Base-by-base conservation (phyloP, 805 yeast genomes). In the Hanseniaspora vineae region DNA sequence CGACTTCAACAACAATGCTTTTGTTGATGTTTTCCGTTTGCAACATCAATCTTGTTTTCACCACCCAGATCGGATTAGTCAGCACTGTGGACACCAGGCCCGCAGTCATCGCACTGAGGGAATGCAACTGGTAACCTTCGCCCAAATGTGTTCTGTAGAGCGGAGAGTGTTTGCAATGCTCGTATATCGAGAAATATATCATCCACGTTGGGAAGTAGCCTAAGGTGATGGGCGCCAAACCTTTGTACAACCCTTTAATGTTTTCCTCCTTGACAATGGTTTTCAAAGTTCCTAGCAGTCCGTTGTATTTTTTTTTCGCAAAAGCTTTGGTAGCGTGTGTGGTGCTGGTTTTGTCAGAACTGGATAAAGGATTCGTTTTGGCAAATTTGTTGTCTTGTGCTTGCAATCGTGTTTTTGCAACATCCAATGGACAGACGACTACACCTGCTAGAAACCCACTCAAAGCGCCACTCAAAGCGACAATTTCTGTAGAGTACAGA, bases 201-300 rank as follows among this genome's bases (percentile, higher is more conserved):
- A 88, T 88, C 98, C 98, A 92, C 0, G 97, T 87, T 14, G 98
- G 98, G 56, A 92, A 79, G 64, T 92, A 92, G 0, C 98, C 98
- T 45, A 90, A 65, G 1, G 90, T 75, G 39, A 90, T 87, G n/a
- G 98, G 97, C 1, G 82, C 82, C 20, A 92, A 66, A 4, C 98
- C 98, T 51, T 95, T 70, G 61, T 92, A 92, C 13, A 92, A 69
- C 0, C 97, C 97, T 39, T 76, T 65, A 1, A 78, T 56, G 10
- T 97, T 96, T 66, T 89, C 97, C 48, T 88, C 90, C 37, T 65
- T 62, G 49, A 77, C 66, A 17, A 90, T 89, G 1, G 81, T 72
- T 20, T 67, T 59, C 59, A 88, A 66, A 0, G 95, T 84, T 6
- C 80, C 78, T 0, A 72, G 15, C 6, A 82, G 70, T 1, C 89